These are phyloP conservation scores for Aquilaria sinensis DNA, from an alignment of 345 rosid species.

Conservation along the genomic window DNA sequence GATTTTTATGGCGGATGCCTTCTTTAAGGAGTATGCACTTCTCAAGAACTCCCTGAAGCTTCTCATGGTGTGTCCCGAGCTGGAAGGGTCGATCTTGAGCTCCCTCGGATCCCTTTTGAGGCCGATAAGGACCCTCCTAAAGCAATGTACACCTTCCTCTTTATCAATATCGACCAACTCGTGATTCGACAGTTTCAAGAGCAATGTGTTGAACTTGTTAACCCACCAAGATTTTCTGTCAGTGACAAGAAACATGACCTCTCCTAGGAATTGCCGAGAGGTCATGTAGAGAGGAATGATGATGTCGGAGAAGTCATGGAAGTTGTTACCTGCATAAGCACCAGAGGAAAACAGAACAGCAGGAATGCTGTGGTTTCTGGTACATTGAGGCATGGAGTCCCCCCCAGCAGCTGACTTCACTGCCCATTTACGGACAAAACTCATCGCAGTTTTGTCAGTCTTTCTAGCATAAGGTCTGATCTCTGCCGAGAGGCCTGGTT, in stretches of 20 bases:
- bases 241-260: slow-evolving; percentile 56
- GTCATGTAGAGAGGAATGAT: slow-evolving; percentile 57
- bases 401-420: slow-evolving; percentile 25
- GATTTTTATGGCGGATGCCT: slow-evolving; percentile 19
- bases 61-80: slow-evolving; percentile 23
- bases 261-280: slow-evolving; percentile 41
- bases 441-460: slow-evolving; percentile 46
- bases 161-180: slow-evolving; percentile 44
- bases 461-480: slow-evolving; percentile 70
- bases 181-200: slow-evolving; percentile 45
- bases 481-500: slow-evolving; percentile 4
- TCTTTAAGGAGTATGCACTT: slow-evolving; percentile 36
- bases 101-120: slow-evolving; percentile 42
- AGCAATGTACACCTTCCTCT: slow-evolving; percentile 45
- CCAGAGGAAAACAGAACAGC: slow-evolving; percentile 68
- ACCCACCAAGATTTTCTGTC: slow-evolving; percentile 41
- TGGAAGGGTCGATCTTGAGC: slow-evolving; percentile 37
- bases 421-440: slow-evolving; percentile 47
- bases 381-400: slow-evolving; percentile 24
- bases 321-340: slow-evolving; percentile 70
- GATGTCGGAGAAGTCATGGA: slow-evolving; percentile 68
- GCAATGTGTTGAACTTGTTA: slow-evolving; percentile 34
- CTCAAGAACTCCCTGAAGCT: slow-evolving; percentile 50
- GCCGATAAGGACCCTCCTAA: slow-evolving; percentile 43
- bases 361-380: slow-evolving; percentile 37